Conservation (phyloP, 371 early-diverging fungal species). For the Capniomyces stellatus region DNA sequence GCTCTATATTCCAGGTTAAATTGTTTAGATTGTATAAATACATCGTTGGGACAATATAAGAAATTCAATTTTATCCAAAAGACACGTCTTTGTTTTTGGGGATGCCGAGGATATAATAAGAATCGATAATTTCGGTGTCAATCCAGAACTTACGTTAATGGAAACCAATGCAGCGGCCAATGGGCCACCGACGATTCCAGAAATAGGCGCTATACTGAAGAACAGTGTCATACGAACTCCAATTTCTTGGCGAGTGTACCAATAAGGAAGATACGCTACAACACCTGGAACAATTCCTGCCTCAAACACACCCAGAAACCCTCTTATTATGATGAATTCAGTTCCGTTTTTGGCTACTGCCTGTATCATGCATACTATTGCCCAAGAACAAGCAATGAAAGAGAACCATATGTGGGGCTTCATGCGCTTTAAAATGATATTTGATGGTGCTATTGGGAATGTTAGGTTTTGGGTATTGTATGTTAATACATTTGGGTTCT, state of each 20-base stretch:
- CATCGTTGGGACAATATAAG: no score
- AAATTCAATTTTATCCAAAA: no score
- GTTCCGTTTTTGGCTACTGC: background rate
- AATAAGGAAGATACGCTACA: slow-evolving; percentile 11
- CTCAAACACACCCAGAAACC: background rate
- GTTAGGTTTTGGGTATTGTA: background rate
- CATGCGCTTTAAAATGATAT: background rate
- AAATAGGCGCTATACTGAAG: background rate
- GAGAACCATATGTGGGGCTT: background rate
- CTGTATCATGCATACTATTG: background rate
- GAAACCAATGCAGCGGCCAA: background rate
- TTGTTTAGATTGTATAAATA: no score
- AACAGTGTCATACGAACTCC: background rate
- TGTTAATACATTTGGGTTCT: no score
- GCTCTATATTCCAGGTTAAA: no score
- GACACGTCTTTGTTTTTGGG: no score
- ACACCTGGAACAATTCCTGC: slow-evolving; percentile 39
- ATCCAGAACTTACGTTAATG: no score
- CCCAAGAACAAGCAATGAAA: background rate
- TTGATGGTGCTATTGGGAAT: background rate
- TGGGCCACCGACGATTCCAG: background rate
- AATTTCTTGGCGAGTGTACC: background rate
- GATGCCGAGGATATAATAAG: no score
- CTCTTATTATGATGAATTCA: background rate
- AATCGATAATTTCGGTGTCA: no score